Percentiles rank a stretch among this genome's conserved stretches.
These are phyloP conservation scores for Gamarada debralockiae DNA, from an alignment of 495 filamentous ascomycete genomes.

Conservation along the genomic window DNA sequence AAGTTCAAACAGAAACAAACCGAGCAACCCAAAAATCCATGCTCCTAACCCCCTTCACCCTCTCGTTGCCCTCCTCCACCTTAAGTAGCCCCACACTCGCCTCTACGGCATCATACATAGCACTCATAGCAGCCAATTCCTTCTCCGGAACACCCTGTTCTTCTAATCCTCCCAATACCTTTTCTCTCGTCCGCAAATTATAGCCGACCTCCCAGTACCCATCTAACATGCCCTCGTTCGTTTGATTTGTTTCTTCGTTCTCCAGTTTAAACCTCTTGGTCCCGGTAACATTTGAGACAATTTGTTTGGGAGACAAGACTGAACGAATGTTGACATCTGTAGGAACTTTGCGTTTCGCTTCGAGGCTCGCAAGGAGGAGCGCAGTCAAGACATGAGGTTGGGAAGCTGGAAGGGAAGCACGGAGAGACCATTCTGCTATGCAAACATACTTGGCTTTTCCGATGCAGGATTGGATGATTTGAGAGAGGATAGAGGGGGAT, in stretches of 20 bases:
- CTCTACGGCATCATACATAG: conserved; percentile 32
- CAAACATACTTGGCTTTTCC: conserved; percentile 26
- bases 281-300: conserved; percentile 11
- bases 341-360: conserved; percentile 18
- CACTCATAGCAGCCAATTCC: conserved; percentile 30
- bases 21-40: conserved; percentile 44
- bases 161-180: conserved; percentile 29
- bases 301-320: conserved; percentile 29
- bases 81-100: conserved; percentile 26
- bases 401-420: not conserved
- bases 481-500: conserved; percentile 29
- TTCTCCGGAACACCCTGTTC: conserved; percentile 29
- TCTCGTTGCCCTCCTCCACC: conserved; percentile 23
- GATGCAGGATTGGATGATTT: conserved; percentile 16
- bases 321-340: conserved; percentile 41
- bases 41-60: conserved; percentile 25
- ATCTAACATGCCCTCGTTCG: conserved; percentile 36
- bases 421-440: conserved; percentile 22
- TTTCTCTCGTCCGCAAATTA: conserved; percentile 12
- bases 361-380: conserved; percentile 5
- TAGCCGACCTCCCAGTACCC: conserved; percentile 41
- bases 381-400: conserved; percentile 17
- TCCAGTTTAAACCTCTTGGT: conserved; percentile 29
- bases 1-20: not conserved
- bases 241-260: conserved; percentile 23